A percentile compares a stretch with the other conserved stretches of the same genome.
Evolutionary conservation across 257 asterid species (phyloP).

Genomic region (Handroanthus guayacan): DNA sequence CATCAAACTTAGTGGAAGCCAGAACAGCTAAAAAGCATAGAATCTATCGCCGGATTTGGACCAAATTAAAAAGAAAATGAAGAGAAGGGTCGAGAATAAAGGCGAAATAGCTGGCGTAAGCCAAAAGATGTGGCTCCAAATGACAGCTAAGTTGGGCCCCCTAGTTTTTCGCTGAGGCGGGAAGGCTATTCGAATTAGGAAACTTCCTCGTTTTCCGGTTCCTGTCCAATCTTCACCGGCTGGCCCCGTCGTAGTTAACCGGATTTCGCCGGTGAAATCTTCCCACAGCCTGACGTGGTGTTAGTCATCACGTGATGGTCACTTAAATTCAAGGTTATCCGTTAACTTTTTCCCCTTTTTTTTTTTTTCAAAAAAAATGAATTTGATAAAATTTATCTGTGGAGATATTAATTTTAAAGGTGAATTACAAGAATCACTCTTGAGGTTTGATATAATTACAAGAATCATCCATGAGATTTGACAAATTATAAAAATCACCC

Average conservation of each 20-base stretch:
- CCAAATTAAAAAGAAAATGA: slow-evolving; percentile 21
- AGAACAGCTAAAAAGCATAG: background rate
- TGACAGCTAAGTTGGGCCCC: slow-evolving; percentile 51
- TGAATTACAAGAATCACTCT: too few relatives aligned
- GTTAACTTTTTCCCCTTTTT: too few relatives aligned
- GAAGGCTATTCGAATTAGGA: slow-evolving; percentile 41
- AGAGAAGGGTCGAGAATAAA: slow-evolving; percentile 21
- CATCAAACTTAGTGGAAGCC: background rate
- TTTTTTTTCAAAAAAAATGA: too few relatives aligned
- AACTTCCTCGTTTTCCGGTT: background rate
- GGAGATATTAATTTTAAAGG: too few relatives aligned
- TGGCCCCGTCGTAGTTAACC: background rate
- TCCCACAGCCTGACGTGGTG: background rate
- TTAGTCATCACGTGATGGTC: background rate
- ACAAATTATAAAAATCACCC: too few relatives aligned
- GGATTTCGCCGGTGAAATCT: background rate
- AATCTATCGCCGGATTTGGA: slow-evolving; percentile 21
- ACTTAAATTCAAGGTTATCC: background rate
- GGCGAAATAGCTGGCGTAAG: slow-evolving; percentile 43
- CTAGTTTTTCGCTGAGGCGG: slow-evolving; percentile 30
- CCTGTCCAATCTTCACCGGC: slow-evolving; percentile 14
- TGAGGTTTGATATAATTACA: too few relatives aligned
- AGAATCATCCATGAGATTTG: too few relatives aligned
- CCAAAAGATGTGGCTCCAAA: slow-evolving; percentile 30
- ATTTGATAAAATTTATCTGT: too few relatives aligned